These are phyloP conservation scores for Moesziomyces sp. DNA, from an alignment of 1,284 basidiomycete genomes.

Conservation along the genomic window DNA sequence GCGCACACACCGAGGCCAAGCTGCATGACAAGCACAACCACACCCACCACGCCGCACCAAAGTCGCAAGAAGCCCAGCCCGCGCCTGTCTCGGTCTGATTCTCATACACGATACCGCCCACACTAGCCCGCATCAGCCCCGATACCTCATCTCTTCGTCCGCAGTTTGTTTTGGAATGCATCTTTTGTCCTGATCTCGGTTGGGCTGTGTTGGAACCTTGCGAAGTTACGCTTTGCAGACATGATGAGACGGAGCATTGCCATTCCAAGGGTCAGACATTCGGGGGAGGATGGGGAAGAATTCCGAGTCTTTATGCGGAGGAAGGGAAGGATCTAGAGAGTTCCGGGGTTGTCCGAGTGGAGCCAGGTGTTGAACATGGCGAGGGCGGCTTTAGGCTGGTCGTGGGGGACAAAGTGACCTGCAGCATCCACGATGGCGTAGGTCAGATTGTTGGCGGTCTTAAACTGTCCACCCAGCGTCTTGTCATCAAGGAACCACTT, in stretches of 20 bases:
- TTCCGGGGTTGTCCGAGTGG: slow-evolving; percentile 34
- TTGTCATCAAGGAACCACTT: slow-evolving; percentile 47
- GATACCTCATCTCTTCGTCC: slow-evolving; percentile 3
- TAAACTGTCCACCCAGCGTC: slow-evolving; percentile 50
- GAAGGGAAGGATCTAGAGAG: slow-evolving; percentile 3
- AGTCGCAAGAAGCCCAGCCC: slow-evolving; percentile 2
- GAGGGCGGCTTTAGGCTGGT: slow-evolving; percentile 55
- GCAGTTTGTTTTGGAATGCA: background rate
- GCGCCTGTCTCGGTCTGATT: slow-evolving; percentile 8
- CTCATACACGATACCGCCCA: too few species aligned
- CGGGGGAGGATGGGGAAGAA: too few species aligned
- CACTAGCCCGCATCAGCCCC: too few species aligned
- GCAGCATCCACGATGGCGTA: slow-evolving; percentile 57
- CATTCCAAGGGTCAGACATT: too few species aligned
- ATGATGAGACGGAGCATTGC: too few species aligned
- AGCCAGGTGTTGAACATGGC: slow-evolving; percentile 63
- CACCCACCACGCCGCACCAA: slow-evolving; percentile 17
- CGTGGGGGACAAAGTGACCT: slow-evolving; percentile 66
- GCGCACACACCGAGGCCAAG: slow-evolving; percentile 14
- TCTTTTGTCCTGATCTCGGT: too few species aligned
- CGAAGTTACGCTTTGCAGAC: too few species aligned
- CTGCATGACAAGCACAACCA: slow-evolving; percentile 30
- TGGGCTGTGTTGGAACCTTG: too few species aligned
- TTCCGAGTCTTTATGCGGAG: too few species aligned
- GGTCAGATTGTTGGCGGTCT: slow-evolving; percentile 48